Conservation (phyloP, 164 flowering plant genomes). For the Liriodendron chinense region DNA sequence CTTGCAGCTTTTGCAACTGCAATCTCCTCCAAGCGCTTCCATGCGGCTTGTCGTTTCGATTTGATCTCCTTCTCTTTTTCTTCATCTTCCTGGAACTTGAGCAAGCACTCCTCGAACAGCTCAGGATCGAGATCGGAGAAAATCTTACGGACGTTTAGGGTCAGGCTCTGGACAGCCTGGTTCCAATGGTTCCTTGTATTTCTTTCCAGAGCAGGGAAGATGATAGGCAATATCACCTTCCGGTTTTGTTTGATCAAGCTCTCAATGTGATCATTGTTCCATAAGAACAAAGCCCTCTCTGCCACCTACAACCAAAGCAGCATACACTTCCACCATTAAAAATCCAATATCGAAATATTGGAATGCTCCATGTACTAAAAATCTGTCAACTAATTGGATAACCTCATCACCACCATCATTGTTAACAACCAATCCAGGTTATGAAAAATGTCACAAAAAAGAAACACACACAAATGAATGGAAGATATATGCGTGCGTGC, state of each 20-base stretch:
- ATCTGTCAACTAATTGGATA: background rate
- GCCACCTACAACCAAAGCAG: conserved; percentile 54
- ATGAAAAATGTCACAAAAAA: too few species aligned
- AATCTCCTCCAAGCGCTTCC: conserved; percentile 72
- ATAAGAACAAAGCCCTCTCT: conserved; percentile 72
- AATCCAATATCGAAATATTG: background rate
- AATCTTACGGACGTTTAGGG: conserved; percentile 67
- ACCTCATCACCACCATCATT: background rate
- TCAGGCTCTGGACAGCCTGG: conserved; percentile 74
- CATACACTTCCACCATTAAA: background rate
- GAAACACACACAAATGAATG: too few species aligned
- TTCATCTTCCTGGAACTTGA: conserved; percentile 63
- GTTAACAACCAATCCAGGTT: too few species aligned
- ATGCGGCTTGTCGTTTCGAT: conserved; percentile 47
- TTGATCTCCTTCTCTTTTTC: conserved; percentile 38
- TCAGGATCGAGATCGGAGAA: conserved; percentile 67
- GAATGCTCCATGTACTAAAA: background rate
- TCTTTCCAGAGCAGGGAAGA: conserved; percentile 70
- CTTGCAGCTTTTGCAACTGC: conserved; percentile 52
- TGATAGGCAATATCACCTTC: conserved; percentile 60
- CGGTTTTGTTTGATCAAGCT: conserved; percentile 64
- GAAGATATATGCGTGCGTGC: too few species aligned
- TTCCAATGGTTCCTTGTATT: conserved; percentile 76
- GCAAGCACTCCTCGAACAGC: conserved; percentile 63
- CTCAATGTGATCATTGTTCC: conserved; percentile 81